Evolutionary conservation across 345 rosid species (phyloP).

Genomic region (sweet orange (Citrus sinensis)): DVS_A1.0 CM039164.1:27333501-27334000

Average conservation of each 20-base stretch:
- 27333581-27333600: not conserved
- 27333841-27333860: constrained; percentile 36
- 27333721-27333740: not conserved
- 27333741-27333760: not conserved
- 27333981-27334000: not conserved
- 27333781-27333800: not conserved
- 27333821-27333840: constrained; percentile 45
- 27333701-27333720: constrained; percentile 46
- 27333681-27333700: constrained; percentile 30
- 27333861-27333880: constrained; percentile 30
- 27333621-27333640: not conserved
- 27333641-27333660: constrained; percentile 38
- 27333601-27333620: not conserved
- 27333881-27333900: constrained; percentile 39
- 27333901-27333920: constrained; percentile 42
- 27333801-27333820: not conserved
- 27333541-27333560: not conserved
- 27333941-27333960: constrained; percentile 24
- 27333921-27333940: constrained; percentile 26
- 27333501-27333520: constrained; percentile 51
- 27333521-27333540: constrained; percentile 57
- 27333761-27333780: not conserved
- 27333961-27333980: constrained; percentile 2
- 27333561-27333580: not conserved
- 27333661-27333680: constrained; percentile 36